Evolutionary conservation across 495 filamentous ascomycete genomes (phyloP), one percentile per base, ranked within the genome.

Genomic region (Penicillium longicatenatum): DNA sequence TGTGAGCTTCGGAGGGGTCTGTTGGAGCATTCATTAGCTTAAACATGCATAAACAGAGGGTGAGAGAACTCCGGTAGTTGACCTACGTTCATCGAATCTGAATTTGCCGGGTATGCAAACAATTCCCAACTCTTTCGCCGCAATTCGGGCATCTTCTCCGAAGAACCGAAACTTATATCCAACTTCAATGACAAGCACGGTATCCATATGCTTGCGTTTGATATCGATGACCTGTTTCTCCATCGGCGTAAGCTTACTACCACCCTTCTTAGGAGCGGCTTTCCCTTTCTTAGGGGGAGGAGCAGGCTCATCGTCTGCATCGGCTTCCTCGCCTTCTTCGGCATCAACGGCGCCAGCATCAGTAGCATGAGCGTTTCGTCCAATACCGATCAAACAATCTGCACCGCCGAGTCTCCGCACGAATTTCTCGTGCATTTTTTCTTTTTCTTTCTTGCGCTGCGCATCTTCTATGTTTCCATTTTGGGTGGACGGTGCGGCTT

Each of bases 131-230:
- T 93, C 92, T 68, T 94, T 96, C 6, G 92, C 89, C 16, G 94
- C 95, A 54, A 86, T 82, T 54, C 92, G 83, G 6, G 94, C 94
- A 78, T 99, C 94, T 65, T 97, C 93, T n/a, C 95, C 94, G 65
- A 96, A 96, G 77, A 99, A 97, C 42, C 87, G 84, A 76, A 94
- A 99, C 70, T 99, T 99, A 70, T 99, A 99, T 26, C 94, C 94
- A 6, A 99, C 94, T 65, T 99, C 92, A 19, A 97, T 84, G 3
- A 97, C 85, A 39, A 99, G 73, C 9, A 98, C 55, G 0, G 93
- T 93, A 64, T 97, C 93, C 79, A 92, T 87, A 69, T 98, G 83
- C 60, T 93, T 90, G 53, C 85, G 81, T 75, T 98, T 98, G 63
- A 98, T 96, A 19, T 97, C 91, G 14, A 98, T 80, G 35, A 95